These are phyloP conservation scores for Hylodesmum podocarpum DNA, from an alignment of 306 rosid species.

Conservation along the genomic window DNA sequence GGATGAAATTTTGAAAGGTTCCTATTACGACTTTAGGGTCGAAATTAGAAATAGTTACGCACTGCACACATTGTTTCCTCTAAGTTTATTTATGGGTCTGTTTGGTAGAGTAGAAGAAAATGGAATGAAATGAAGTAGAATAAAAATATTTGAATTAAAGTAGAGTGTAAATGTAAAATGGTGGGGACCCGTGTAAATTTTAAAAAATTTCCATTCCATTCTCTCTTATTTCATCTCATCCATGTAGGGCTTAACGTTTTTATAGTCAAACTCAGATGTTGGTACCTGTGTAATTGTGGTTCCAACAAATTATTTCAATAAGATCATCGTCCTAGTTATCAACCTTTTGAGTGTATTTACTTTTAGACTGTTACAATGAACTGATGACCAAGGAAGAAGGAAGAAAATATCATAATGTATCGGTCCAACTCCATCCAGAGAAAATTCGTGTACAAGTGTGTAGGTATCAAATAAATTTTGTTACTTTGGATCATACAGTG, in stretches of 20 bases:
- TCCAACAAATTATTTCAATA: neutral
- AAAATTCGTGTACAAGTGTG: neutral
- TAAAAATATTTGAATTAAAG: too few relatives aligned
- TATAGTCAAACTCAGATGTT: neutral
- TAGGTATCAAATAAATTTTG: neutral
- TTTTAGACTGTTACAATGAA: neutral
- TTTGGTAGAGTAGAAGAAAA: too few relatives aligned
- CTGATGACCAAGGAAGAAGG: neutral
- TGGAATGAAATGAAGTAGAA: too few relatives aligned
- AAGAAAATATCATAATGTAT: neutral
- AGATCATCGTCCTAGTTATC: neutral
- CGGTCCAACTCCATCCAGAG: neutral
- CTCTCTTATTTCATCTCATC: too few relatives aligned
- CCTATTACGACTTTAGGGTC: neutral
- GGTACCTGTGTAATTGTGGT: neutral
- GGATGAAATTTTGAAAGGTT: too few relatives aligned
- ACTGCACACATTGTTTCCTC: neutral
- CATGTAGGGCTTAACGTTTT: constrained; percentile 3
- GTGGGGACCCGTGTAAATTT: too few relatives aligned
- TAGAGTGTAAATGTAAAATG: too few relatives aligned
- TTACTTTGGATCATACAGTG: neutral
- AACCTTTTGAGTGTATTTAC: neutral
- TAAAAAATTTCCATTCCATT: too few relatives aligned
- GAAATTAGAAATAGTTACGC: neutral
- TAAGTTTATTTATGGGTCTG: neutral